Percentiles rank a stretch among this genome's conserved stretches.
Evolutionary conservation across 805 yeast species (phyloP).

Genomic region (Barnettozyma botsteinii): DNA sequence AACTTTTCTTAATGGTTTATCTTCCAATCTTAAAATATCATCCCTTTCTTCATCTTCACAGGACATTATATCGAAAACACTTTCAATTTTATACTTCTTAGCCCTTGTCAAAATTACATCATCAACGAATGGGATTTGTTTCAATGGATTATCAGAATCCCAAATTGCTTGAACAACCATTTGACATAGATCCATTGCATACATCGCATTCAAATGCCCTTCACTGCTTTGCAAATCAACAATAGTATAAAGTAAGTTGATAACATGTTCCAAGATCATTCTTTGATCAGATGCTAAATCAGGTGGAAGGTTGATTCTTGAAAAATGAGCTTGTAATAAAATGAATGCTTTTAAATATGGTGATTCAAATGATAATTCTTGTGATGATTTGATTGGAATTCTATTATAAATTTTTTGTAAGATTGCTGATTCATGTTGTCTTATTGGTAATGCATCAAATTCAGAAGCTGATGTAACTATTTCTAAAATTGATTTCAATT

Average conservation of each 20-base stretch:
- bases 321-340: slow-evolving; percentile 75
- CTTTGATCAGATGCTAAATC: slow-evolving; percentile 58
- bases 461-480: slow-evolving; percentile 64
- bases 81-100: slow-evolving; percentile 46
- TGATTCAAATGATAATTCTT: slow-evolving; percentile 31
- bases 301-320: slow-evolving; percentile 54
- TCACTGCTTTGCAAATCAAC: slow-evolving; percentile 77
- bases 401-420: slow-evolving; percentile 48
- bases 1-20: slow-evolving; percentile 50
- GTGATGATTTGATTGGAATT: slow-evolving; percentile 55
- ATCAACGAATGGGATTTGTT: slow-evolving; percentile 72
- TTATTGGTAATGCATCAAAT: slow-evolving; percentile 59
- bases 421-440: slow-evolving; percentile 50
- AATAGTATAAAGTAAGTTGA: slow-evolving; percentile 55
- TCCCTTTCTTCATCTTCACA: slow-evolving; percentile 70
- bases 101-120: slow-evolving; percentile 50
- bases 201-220: slow-evolving; percentile 70
- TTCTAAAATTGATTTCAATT: slow-evolving; percentile 57
- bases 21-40: slow-evolving; percentile 50
- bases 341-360: slow-evolving; percentile 68
- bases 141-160: slow-evolving; percentile 72
- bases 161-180: slow-evolving; percentile 84
- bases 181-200: slow-evolving; percentile 83
- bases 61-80: slow-evolving; percentile 74
- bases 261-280: slow-evolving; percentile 41